Percentiles rank a stretch among this genome's conserved stretches.
phyloP scores from a whole-genome alignment of 75 land plant species.

The Picea glauca region DNA sequence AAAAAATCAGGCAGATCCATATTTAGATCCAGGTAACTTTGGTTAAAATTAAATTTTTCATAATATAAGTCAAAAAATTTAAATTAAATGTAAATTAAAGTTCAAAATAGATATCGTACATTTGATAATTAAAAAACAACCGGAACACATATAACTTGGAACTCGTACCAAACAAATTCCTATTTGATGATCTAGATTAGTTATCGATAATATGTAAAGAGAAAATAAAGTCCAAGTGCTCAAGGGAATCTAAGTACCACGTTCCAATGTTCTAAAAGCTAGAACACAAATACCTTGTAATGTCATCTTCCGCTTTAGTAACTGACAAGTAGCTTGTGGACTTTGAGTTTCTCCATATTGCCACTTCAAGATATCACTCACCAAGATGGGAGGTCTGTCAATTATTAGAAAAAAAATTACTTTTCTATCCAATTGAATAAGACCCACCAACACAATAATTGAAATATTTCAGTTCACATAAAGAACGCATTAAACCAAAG shows the following conservation, averaged over 20 bases:
- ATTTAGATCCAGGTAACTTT: too few species aligned
- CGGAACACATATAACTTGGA: too few species aligned
- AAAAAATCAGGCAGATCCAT: too few species aligned
- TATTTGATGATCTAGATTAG: neutral
- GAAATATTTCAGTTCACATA: too few species aligned
- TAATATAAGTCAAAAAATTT: too few species aligned
- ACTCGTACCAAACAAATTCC: neutral
- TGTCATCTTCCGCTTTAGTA: slow-evolving; percentile 44
- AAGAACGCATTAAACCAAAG: too few species aligned
- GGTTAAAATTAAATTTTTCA: too few species aligned
- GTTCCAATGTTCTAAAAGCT: too few species aligned
- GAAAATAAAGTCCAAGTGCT: neutral
- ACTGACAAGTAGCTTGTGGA: slow-evolving; percentile 30
- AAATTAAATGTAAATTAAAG: neutral
- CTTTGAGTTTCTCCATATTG: slow-evolving; percentile 44
- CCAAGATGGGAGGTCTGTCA: slow-evolving; percentile 76
- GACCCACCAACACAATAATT: too few species aligned
- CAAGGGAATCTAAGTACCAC: neutral
- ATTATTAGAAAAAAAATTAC: too few species aligned
- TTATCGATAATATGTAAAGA: neutral
- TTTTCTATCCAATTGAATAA: too few species aligned
- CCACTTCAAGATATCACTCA: slow-evolving; percentile 79
- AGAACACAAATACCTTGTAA: slow-evolving; percentile 26
- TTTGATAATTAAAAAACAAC: neutral
- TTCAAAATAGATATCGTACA: neutral